A percentile compares a stretch with the other conserved stretches of the same genome.
Conservation (phyloP, 2,329 filamentous ascomycete species). For the Aspergillus bombycis region DNA sequence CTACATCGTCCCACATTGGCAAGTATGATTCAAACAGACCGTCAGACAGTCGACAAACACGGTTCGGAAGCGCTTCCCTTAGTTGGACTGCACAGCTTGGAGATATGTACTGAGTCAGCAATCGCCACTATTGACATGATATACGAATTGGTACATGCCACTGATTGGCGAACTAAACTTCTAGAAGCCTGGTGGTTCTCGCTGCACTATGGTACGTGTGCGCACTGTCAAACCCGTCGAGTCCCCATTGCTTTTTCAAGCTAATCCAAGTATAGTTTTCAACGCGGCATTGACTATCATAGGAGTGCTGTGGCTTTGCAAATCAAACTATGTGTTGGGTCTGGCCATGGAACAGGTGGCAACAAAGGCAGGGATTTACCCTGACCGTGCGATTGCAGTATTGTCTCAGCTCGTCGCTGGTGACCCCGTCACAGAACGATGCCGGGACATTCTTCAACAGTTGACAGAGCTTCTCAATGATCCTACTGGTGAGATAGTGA, state of each 20-base stretch:
- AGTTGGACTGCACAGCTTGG: conserved; percentile 37
- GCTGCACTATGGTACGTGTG: conserved; percentile 36
- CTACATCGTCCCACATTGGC: conserved; percentile 47
- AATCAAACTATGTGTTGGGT: neutral
- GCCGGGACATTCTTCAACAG: neutral
- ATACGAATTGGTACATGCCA: conserved; percentile 20
- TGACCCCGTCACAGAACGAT: neutral
- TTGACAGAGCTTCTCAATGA: neutral
- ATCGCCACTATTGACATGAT: conserved; percentile 33
- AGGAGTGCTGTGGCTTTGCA: conserved; percentile 12
- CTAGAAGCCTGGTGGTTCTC: conserved; percentile 39
- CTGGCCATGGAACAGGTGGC: neutral
- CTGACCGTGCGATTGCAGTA: neutral
- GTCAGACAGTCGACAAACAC: conserved; percentile 13
- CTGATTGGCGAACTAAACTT: conserved; percentile 24
- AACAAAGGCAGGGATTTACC: neutral
- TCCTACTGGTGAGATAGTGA: neutral
- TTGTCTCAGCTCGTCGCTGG: neutral
- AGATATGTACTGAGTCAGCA: conserved; percentile 36
- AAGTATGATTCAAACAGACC: conserved; percentile 37
- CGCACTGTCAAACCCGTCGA: neutral
- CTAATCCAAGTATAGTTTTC: conserved; percentile 27
- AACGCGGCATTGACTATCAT: conserved; percentile 40
- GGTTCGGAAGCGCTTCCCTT: conserved; percentile 33
- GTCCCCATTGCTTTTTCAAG: neutral